phyloP scores from a whole-genome alignment of 257 asterid genomes.

The Ilex asprella region DNA sequence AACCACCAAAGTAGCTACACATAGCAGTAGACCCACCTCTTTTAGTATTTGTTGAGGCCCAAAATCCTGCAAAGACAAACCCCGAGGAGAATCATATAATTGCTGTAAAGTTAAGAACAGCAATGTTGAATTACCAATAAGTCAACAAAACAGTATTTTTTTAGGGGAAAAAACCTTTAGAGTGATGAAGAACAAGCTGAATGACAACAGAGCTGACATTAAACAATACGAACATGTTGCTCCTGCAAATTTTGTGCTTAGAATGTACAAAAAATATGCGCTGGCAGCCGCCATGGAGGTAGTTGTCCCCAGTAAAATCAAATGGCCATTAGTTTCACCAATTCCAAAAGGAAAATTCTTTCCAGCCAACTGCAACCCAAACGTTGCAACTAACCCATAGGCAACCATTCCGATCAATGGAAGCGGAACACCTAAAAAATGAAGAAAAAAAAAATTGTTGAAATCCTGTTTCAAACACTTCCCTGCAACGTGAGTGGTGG shows the following conservation, averaged over 20 bases:
- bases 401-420: conserved; percentile 88
- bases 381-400: conserved; percentile 65
- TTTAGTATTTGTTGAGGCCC: conserved; percentile 47
- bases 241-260: conserved; percentile 64
- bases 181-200: conserved; percentile 63
- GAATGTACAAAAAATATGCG: conserved; percentile 82
- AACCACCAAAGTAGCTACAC: conserved; percentile 58
- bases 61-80: conserved; percentile 38
- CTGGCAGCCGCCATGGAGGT: conserved; percentile 95
- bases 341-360: conserved; percentile 32
- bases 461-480: conserved; percentile 10
- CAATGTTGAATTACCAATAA: conserved; percentile 4
- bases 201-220: conserved; percentile 65
- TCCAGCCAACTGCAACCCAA: conserved; percentile 55
- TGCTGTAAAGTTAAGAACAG: conserved; percentile 4
- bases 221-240: conserved; percentile 79
- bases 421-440: conserved; percentile 78
- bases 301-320: conserved; percentile 54
- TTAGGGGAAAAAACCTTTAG: conserved; percentile 44
- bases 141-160: conserved; percentile 13
- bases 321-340: conserved; percentile 43
- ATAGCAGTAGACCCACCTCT: conserved; percentile 57
- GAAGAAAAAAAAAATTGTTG: conserved; percentile 17
- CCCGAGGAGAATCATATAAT: conserved; percentile 1
- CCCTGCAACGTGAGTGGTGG: conserved; percentile 9